These are phyloP conservation scores for Thymus quinquecostatus DNA, from an alignment of 257 asterid genomes.

Conservation along the genomic window DNA sequence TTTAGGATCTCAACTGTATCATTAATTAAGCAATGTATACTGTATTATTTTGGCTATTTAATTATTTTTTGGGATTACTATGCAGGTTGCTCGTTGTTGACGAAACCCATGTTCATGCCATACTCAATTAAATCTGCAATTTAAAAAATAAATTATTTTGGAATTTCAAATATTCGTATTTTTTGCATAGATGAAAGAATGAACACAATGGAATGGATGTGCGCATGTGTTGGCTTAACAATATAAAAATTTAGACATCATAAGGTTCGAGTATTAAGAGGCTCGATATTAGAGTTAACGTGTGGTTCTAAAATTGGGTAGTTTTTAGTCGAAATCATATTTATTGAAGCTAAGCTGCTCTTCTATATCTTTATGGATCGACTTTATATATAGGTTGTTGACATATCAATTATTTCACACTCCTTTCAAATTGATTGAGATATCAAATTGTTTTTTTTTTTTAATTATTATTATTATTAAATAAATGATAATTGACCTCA, in stretches of 20 bases:
- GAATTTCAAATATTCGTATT: too few species aligned
- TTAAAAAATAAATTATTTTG: too few species aligned
- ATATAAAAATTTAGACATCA: too few species aligned
- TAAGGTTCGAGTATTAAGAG: too few species aligned
- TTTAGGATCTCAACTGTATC: slow-evolving; percentile 13
- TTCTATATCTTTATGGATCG: neutral
- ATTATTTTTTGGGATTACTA: neutral
- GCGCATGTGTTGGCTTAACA: too few species aligned
- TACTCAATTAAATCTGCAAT: too few species aligned
- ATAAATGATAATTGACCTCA: too few species aligned
- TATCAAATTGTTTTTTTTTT: neutral
- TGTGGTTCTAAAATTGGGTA: neutral
- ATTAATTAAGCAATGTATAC: neutral
- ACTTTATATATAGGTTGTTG: neutral
- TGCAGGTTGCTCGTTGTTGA: neutral
- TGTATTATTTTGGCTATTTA: neutral
- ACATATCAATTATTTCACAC: neutral
- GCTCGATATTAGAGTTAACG: too few species aligned
- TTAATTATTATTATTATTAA: too few species aligned
- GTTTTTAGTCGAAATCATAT: neutral
- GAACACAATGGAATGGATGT: too few species aligned
- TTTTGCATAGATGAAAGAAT: too few species aligned
- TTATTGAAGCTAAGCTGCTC: neutral
- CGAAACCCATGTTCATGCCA: neutral
- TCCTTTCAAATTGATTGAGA: neutral